Evolutionary conservation across 106 monocot species (phyloP), one percentile per base, ranked within the genome.

Genomic region (Narthecium ossifragum): DNA sequence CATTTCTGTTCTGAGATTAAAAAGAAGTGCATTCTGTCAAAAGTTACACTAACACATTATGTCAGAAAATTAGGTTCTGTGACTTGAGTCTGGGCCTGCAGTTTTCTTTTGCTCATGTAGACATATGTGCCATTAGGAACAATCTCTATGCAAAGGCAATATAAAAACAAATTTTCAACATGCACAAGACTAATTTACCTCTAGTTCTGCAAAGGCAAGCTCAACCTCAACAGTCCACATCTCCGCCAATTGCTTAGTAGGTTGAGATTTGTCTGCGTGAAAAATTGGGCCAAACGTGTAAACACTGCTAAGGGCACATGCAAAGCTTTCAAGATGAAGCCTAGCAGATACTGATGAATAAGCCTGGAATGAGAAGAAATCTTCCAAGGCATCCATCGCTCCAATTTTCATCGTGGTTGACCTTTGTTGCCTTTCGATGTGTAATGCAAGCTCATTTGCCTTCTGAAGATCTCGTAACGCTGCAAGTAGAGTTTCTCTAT

Each of bases 201-300:
- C 89, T 34, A 89, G 34, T 20, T 78, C 75, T 26, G 89, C 71
- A 73, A 89, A 94, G 46, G 79, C 80, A 6, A 85, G 61, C 60
- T 94, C 83, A 30, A 65, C 73, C 47, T 89, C 83, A n/a, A 94
- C 57, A 68, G 68, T 80, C 85, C 89, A 94, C 74, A 63, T 75
- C 43, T 89, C 93, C 0, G 81, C 78, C 64, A 85, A 64, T 33
- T 69, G 40, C 60, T 61, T 85, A 1, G 26, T 27, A 3, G 75
- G 32, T 5, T 40, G 63, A 23, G 57, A 59, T 32, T 51, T 30
- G 14, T 77, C 73, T 36, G 82, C 79, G 32, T 49, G 67, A 70
- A 94, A 86, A 8, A 73, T 58, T 1, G 93, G 93, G 6, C 85
- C 82, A 8, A 80, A 67, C 14, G 82, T 65, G 60, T 89, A 94